phyloP scores from a whole-genome alignment of 1,284 basidiomycete species.

The Pholiota adiposa region DNA sequence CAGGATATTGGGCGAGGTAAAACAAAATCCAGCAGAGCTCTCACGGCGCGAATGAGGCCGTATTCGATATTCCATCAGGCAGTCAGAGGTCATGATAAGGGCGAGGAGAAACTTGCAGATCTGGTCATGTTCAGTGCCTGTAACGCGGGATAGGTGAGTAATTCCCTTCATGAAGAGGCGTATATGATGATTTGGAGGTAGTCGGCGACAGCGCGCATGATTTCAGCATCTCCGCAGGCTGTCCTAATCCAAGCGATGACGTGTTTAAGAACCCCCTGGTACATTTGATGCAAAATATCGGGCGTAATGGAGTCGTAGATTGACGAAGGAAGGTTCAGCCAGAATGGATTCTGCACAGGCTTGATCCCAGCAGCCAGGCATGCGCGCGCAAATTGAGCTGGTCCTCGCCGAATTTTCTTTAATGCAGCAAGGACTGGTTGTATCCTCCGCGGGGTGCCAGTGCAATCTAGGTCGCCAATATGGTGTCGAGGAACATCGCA shows the following conservation, averaged over 20 bases:
- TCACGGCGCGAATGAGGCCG: too few species aligned
- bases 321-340: slow-evolving; percentile 34
- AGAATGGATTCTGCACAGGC: slow-evolving; percentile 32
- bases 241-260: slow-evolving; percentile 31
- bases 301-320: slow-evolving; percentile 34
- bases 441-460: too few species aligned
- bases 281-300: slow-evolving; percentile 38
- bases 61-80: too few species aligned
- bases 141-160: slow-evolving; percentile 28
- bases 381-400: too few species aligned
- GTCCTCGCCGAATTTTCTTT: too few species aligned
- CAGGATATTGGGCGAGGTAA: slow-evolving; percentile 27
- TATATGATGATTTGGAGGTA: slow-evolving; percentile 28
- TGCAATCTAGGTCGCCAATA: too few species aligned
- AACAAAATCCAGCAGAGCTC: slow-evolving; percentile 37
- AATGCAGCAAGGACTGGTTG: too few species aligned
- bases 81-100: too few species aligned
- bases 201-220: slow-evolving; percentile 29
- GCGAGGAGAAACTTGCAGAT: too few species aligned
- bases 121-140: slow-evolving; percentile 30
- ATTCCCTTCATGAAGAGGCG: slow-evolving; percentile 37
- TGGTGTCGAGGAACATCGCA: too few species aligned
- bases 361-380: too few species aligned
- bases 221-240: slow-evolving; percentile 21
- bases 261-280: slow-evolving; percentile 43